phyloP scores from a whole-genome alignment of 1,139 yeast species.

The Nakaseomyces delphensis region DNA sequence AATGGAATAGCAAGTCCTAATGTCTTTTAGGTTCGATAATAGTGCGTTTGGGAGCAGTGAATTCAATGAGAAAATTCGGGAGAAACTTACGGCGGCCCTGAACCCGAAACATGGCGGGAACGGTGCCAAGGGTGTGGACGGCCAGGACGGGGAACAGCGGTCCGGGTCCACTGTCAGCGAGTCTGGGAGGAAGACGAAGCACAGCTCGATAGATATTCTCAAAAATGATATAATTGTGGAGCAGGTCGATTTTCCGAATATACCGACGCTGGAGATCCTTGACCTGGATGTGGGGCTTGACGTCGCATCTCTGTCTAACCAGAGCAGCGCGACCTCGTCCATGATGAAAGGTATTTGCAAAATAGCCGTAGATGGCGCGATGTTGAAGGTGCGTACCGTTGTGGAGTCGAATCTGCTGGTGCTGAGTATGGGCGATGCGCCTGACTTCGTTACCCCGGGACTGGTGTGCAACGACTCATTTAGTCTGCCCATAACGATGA shows the following conservation, averaged over 20 bases:
- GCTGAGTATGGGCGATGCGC: slow-evolving; percentile 24
- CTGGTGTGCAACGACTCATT: slow-evolving; percentile 31
- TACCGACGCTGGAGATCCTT: slow-evolving; percentile 29
- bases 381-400: slow-evolving; percentile 28
- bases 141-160: not conserved
- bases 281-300: slow-evolving; percentile 24
- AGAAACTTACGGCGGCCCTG: slow-evolving; percentile 24
- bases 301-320: slow-evolving; percentile 10
- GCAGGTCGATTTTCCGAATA: slow-evolving; percentile 27
- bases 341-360: slow-evolving; percentile 30
- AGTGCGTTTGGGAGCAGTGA: slow-evolving; percentile 26
- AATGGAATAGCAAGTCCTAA: slow-evolving; percentile 11
- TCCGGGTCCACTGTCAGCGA: not conserved
- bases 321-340: slow-evolving; percentile 24
- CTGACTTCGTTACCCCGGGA: slow-evolving; percentile 28
- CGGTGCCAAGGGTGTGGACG: slow-evolving; percentile 6
- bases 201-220: slow-evolving; percentile 23
- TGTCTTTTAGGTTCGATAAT: slow-evolving; percentile 30
- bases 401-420: slow-evolving; percentile 30
- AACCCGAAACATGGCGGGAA: slow-evolving; percentile 15
- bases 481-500: slow-evolving; percentile 31
- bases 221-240: slow-evolving; percentile 28
- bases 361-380: slow-evolving; percentile 27
- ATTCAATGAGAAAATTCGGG: slow-evolving; percentile 27
- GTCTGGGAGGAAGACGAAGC: slow-evolving; percentile 6